Base-by-base conservation (phyloP, 768 basidiomycete genomes). In the Atractiella rhizophila region DNA sequence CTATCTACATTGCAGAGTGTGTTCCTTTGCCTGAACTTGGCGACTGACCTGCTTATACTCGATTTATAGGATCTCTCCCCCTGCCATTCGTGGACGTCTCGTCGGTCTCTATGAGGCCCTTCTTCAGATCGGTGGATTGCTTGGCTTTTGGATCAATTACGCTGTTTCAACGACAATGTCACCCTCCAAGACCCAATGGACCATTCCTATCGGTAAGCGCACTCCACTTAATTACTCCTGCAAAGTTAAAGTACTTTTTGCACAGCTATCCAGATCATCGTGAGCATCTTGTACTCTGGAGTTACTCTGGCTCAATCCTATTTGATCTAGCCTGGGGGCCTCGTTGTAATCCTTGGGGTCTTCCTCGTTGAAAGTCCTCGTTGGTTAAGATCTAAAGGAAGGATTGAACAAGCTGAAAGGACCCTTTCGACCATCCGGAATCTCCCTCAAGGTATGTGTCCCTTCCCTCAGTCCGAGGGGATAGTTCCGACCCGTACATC, bases 101-200 rank as follows among this genome's bases (percentile, higher is more conserved):
- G 60, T 64, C 29, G 67, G 66, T 18, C 46, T 64, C 32, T 67
- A 64, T 50, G 66, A 68, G 40, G 50, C 66, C 18, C 60, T 60
- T 26, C 65, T 62, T 57, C 66, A 67, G 52, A 54, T 62, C 30
- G 66, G 66, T 28, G 62, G 60, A n/a, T n/a, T 44, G n/a, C 56
- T 67, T 15, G 53, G 63, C 51, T 56, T 51, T 49, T 57, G 57
- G 54, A 35, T 43, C 39, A 52, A 52, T 45, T 51, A 48, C 37
- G 48, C 43, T 36, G 31, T 12, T 31, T 31, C 29, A 31, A 16
- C n/a, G 23, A 37, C n/a, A 20, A n/a, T 28, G 6, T 8, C 26
- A 2, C 10, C 15, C 12, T 9, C 11, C 5, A 6, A 16, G 5
- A 28, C 43, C 38, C 35, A 37, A 10, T 59, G 48, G 46, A 33